Evolutionary conservation across 805 yeast genomes (phyloP), one percentile per base, ranked within the genome.

Genomic region (Barnettozyma pratensis): DNA sequence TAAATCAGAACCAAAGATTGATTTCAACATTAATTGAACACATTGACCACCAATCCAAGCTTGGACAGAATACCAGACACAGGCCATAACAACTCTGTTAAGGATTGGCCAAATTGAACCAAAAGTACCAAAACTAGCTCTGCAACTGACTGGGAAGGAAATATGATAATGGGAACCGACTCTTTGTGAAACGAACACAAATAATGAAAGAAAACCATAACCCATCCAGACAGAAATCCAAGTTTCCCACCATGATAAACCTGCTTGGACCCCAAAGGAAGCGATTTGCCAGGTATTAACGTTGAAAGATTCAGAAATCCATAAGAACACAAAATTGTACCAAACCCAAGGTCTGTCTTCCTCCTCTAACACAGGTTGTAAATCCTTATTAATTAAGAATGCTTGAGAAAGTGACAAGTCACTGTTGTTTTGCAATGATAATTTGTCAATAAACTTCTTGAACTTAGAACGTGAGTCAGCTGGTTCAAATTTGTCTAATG

Each of bases 151-250:
- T 1, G 97, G 96, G 73, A 89, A 90, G 0, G 94, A 79, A 47
- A 87, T 72, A 61, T 89, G 96, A 61, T 89, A 86, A 53, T 77
- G 76, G 14, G 89, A 75, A 56, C 96, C 97, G 46, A 86, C 77
- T 57, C 96, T 73, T 26, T 95, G 86, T n/a, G 86, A 74, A 12
- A 82, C 62, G 6, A 79, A 76, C 34, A 90, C 85, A 55, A 88
- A 87, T 2, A 76, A 56, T 51, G 87, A 94, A 50, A 87, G 79
- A 41, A 86, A 66, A 25, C 74, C 62, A 65, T 89, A 89, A 6
- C 96, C 96, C 14, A 89, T 54, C 94, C 96, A 87, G 29, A 89
- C 94, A 1, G 92, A 79, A 37, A 88, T 70, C 95, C 96, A 89
- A 12, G 86, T 81, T 61, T 83, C 90, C 95, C 96, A 89, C 96